Evolutionary conservation across 805 yeast genomes (phyloP).

Genomic region (Torulaspora gathmanii): DNA sequence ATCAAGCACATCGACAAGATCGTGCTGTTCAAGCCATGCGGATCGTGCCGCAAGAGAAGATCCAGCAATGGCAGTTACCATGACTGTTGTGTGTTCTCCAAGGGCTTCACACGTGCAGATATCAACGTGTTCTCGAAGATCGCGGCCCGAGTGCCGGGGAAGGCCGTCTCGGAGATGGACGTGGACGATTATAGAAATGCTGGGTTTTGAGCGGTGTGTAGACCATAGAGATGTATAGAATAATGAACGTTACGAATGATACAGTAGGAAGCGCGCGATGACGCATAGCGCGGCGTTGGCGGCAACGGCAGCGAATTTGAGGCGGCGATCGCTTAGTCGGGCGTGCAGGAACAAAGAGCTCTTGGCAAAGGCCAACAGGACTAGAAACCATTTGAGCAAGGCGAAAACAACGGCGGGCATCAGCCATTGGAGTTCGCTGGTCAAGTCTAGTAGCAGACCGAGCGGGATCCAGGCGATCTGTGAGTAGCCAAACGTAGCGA

Average conservation of each 20-base stretch:
- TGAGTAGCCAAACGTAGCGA: constrained; percentile 82
- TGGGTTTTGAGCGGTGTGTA: constrained; percentile 13
- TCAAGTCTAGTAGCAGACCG: constrained; percentile 8
- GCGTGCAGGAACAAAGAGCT: constrained; percentile 9
- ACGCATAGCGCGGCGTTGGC: constrained; percentile 21
- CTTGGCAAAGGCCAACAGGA: constrained; percentile 11
- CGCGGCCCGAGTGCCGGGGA: constrained; percentile 9
- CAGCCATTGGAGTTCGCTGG: constrained; percentile 2
- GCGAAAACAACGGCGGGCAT: constrained; percentile 1
- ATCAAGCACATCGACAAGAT: constrained; percentile 32
- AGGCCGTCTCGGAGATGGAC: constrained; percentile 19
- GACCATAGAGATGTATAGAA: constrained; percentile 2
- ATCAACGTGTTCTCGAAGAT: constrained; percentile 25
- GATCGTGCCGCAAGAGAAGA: constrained; percentile 42
- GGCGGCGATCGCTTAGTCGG: constrained; percentile 1
- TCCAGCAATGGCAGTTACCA: constrained; percentile 6
- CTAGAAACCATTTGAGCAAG: constrained; percentile 12
- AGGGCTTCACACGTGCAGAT: constrained; percentile 43
- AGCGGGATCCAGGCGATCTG: constrained; percentile 84
- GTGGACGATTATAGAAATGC: constrained; percentile 20
- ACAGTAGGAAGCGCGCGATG: constrained; percentile 20
- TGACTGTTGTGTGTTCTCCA: constrained; percentile 51
- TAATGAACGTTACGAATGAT: constrained; percentile 14
- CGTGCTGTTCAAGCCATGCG: constrained; percentile 51
- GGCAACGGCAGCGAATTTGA: constrained; percentile 1